Conservation (phyloP, 139 green algal genomes). For the Chlorella sp. region DNA sequence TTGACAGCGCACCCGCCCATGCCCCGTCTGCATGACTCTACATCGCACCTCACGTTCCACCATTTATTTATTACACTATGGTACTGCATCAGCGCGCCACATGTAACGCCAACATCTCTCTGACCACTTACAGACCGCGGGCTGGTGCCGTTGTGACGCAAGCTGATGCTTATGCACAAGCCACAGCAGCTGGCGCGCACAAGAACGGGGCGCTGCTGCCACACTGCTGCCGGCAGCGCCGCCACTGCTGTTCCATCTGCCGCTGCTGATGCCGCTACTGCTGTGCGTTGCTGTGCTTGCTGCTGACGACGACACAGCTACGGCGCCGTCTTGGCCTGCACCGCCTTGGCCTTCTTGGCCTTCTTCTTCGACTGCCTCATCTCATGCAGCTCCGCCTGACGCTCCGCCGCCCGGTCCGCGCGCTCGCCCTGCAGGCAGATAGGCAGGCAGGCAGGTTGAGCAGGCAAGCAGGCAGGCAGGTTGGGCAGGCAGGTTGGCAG, state of each 20-base stretch:
- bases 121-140: no score
- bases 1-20: background rate
- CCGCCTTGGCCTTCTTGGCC: conserved; percentile 13
- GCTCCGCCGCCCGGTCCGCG: conserved; percentile 42
- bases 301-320: no score
- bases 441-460: background rate
- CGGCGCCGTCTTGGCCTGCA: background rate
- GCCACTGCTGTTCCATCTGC: background rate
- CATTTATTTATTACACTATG: no score
- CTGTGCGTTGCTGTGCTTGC: no score
- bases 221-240: background rate
- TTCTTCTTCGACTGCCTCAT: conserved; percentile 41
- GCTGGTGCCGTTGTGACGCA: no score
- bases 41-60: no score
- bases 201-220: background rate
- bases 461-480: background rate
- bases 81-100: no score
- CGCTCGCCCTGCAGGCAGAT: conserved; percentile 23
- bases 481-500: no score
- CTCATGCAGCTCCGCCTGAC: conserved; percentile 52
- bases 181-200: no score
- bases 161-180: background rate
- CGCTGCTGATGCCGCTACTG: background rate
- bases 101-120: no score
- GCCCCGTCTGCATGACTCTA: no score